Conservation (phyloP, 2,329 filamentous ascomycete species). For the Fusarium begoniae region DNA sequence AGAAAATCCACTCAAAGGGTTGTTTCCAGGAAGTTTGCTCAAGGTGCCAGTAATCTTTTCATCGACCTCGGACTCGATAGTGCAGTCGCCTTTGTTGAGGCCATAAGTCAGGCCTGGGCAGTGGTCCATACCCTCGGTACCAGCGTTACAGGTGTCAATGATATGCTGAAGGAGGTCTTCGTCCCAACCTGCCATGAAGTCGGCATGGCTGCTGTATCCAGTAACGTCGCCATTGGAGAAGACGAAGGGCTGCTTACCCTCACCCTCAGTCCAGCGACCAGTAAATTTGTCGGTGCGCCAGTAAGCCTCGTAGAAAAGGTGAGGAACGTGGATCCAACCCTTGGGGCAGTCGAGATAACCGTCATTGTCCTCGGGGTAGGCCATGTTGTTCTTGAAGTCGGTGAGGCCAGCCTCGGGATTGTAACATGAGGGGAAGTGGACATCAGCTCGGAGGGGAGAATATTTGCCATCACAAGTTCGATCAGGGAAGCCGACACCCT, state of each 20-base stretch:
- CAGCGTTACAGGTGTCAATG: slow-evolving; percentile 72
- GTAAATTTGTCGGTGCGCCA: slow-evolving; percentile 65
- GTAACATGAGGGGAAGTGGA: slow-evolving; percentile 81
- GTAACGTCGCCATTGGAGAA: slow-evolving; percentile 75
- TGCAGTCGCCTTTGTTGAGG: slow-evolving; percentile 62
- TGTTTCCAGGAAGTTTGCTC: slow-evolving; percentile 62
- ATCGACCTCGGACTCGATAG: slow-evolving; percentile 57
- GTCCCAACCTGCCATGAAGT: slow-evolving; percentile 81
- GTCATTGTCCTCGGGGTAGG: slow-evolving; percentile 62
- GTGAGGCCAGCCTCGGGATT: slow-evolving; percentile 68
- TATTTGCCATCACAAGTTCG: slow-evolving; percentile 71
- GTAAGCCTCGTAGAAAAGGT: slow-evolving; percentile 68
- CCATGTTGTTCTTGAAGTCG: slow-evolving; percentile 72
- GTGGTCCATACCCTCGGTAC: slow-evolving; percentile 67
- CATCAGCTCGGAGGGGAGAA: slow-evolving; percentile 70
- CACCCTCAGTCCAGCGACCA: slow-evolving; percentile 62
- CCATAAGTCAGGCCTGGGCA: slow-evolving; percentile 67
- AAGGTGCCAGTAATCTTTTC: slow-evolving; percentile 57
- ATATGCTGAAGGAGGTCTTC: slow-evolving; percentile 70
- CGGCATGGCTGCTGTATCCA: slow-evolving; percentile 75
- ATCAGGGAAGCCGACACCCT: slow-evolving; percentile 74
- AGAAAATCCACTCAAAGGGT: slow-evolving; percentile 62
- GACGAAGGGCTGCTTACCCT: slow-evolving; percentile 70
- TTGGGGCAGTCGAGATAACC: slow-evolving; percentile 64
- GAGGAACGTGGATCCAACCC: slow-evolving; percentile 64